Evolutionary conservation across 805 yeast species (phyloP), one percentile per base, ranked within the genome.

Genomic region (Candida pseudoglaebosa): DNA sequence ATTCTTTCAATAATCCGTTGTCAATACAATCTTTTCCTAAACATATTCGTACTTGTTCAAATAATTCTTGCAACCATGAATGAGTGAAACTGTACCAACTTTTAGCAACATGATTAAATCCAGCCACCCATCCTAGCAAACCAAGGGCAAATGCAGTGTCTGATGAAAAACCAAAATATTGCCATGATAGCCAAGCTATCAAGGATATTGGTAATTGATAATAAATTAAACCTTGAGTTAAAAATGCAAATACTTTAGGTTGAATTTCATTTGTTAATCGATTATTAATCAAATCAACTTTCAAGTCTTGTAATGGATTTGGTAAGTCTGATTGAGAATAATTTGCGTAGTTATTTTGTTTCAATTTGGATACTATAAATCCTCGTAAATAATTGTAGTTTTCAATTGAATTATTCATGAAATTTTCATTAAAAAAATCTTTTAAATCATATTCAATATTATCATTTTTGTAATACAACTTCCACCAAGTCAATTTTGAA

Each of bases 381-480:
- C 74, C 74, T 41, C 67, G 49, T 7, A 57, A 41, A 40, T 53
- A 65, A 42, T 61, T 65, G 42, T 61, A 68, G 22, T 52, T 48
- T 37, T 66, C 71, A 28, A 67, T 64, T 40, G 72, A 65, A 18
- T 54, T 43, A 37, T 44, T 50, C 71, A 68, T 65, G 48, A 68
- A 68, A 24, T 56, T 47, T 6, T 46, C 34, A 32, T 41, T 52
- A 41, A 68, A 60, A 46, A 42, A 65, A 40, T 68, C 74, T 40
- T 68, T 68, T 32, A 68, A 44, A 28, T 58, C 62, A 41, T 68
- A 68, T 47, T 66, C 72, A 16, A 68, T 66, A 44, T 68, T 67
- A 36, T 68, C 74, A 42, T 68, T 68, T 34, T 56, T 57, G 40
- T 50, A 52, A 45, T 68, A 68, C n/a, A 68, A 47, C 44, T 53